Evolutionary conservation across 2,329 filamentous ascomycete species (phyloP), one percentile per base, ranked within the genome.

Genomic region (Fusarium nurragi): DNA sequence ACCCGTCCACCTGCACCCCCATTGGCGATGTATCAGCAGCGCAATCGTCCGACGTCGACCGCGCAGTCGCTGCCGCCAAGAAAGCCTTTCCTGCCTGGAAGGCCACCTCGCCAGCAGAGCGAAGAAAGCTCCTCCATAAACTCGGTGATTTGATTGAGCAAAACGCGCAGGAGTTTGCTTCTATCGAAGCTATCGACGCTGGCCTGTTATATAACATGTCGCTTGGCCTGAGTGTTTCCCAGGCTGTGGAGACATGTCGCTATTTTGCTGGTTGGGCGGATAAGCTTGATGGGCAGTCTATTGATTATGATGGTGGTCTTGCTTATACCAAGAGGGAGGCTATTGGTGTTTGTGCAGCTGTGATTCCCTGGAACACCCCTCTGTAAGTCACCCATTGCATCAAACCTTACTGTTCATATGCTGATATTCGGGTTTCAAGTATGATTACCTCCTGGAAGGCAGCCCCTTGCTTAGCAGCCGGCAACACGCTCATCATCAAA

Each of bases 161-260:
- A 80, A 88, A 95, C 77, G 65, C 81, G 13, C 88, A 93, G 34
- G 80, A 87, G 19, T 82, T 96, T 57, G 89, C 90, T 28, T 84
- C 90, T 3, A 87, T 95, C 52, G 92, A 96, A 81, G 87, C 91
- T 19, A 83, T 94, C 44, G 92, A 94, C 81, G 91, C 93, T 71
- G 92, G 90, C 75, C 92, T 93, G 82, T 84, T 89, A 59, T 84
- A 91, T 73, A 82, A 75, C 69, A 86, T 68, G 87, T 84, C 74
- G 0, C n/a, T 62, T 1, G 58, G 58, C 0, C 30, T 62, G 28
- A 62, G 59, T 88, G 85, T 79, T 77, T 30, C 34, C 1, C 63
- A 66, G 0, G 51, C 62, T 7, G 44, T 13, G 0, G 63, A 65
- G 43, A 59, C 63, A 1, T 37, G 96, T 72, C 87, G 92, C 76